These are phyloP conservation scores for Astrephomene gubernaculifera DNA, from an alignment of 139 green algal genomes.

Conservation along the genomic window DNA sequence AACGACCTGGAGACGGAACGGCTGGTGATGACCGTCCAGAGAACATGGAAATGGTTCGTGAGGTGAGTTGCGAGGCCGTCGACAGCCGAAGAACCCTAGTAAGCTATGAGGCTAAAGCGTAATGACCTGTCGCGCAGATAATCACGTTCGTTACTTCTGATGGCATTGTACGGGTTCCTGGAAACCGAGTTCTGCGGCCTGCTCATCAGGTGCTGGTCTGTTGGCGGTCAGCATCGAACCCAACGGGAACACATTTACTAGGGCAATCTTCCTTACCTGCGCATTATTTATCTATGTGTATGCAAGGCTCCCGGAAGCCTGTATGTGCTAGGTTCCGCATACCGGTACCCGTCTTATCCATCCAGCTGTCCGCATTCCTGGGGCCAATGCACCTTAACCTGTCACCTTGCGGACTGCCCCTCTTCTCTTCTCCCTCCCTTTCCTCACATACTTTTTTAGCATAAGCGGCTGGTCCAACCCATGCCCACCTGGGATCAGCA, in stretches of 20 bases:
- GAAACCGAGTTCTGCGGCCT: neutral
- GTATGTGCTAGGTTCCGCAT: neutral
- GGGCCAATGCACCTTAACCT: neutral
- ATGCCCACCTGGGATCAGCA: slow-evolving; percentile 80
- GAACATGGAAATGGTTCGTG: neutral
- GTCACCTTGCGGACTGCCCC: neutral
- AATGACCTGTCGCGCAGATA: neutral
- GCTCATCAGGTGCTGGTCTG: neutral
- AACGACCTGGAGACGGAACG: neutral
- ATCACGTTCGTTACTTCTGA: slow-evolving; percentile 34
- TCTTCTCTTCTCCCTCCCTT: neutral
- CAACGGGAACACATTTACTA: too few relatives aligned
- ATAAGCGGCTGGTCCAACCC: slow-evolving; percentile 29
- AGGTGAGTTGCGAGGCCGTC: neutral
- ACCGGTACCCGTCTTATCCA: neutral
- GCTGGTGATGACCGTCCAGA: neutral
- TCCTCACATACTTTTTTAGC: neutral
- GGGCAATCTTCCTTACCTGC: too few relatives aligned
- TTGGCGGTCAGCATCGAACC: too few relatives aligned
- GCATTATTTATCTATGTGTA: neutral
- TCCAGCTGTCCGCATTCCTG: neutral
- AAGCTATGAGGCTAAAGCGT: neutral
- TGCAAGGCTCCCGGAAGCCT: neutral
- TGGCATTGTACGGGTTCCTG: slow-evolving; percentile 10
- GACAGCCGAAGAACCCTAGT: slow-evolving; percentile 21